Percentiles rank a stretch among this genome's conserved stretches.
These are phyloP conservation scores for Helminthosporium solani DNA, from an alignment of 2,329 filamentous ascomycete genomes.

Conservation along the genomic window DNA sequence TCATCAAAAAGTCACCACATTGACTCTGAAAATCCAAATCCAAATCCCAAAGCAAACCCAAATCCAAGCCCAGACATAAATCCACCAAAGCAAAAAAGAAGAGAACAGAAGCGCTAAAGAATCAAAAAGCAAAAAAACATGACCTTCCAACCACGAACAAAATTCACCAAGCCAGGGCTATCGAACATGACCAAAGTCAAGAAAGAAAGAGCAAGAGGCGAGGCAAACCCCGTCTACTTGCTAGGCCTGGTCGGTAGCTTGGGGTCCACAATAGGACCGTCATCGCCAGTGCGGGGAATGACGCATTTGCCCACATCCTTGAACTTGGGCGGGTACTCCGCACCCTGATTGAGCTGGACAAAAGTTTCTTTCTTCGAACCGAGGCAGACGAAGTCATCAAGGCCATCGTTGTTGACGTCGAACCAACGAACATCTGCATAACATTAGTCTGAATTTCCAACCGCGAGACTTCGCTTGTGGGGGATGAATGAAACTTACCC, in stretches of 20 bases:
- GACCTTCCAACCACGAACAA: no score
- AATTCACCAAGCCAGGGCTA: no score
- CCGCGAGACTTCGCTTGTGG: background rate
- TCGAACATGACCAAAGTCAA: no score
- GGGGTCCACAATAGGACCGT: background rate
- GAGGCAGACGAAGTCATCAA: conserved; percentile 3
- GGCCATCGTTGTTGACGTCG: conserved; percentile 2
- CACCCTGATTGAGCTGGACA: conserved; percentile 1
- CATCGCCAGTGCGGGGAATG: background rate
- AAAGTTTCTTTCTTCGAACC: background rate
- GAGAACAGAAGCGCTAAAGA: no score
- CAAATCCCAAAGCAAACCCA: no score
- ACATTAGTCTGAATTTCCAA: background rate
- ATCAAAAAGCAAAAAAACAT: no score
- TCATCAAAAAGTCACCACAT: no score
- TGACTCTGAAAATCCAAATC: no score
- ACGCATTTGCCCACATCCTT: conserved; percentile 1
- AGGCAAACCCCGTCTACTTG: no score
- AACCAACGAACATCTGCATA: conserved; percentile 1
- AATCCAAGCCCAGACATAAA: no score
- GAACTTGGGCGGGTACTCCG: background rate
- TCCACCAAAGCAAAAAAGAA: no score
- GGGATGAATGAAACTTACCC: background rate
- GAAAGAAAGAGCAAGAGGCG: no score
- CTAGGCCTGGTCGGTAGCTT: background rate